Conservation (phyloP, 257 asterid species). For the Plantago ovata region DNA sequence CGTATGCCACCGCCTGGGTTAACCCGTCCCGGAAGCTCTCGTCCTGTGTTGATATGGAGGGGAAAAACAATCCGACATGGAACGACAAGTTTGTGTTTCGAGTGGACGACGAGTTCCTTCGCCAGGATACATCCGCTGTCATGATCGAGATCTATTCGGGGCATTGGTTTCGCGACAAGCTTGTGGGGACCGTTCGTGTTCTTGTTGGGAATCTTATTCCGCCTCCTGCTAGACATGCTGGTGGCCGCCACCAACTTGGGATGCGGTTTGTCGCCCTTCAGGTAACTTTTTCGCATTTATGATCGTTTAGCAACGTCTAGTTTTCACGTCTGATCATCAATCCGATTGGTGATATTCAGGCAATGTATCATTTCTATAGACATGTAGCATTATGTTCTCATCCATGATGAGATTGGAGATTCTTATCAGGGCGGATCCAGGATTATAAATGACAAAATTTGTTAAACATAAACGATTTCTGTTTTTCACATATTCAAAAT, state of each 20-base stretch:
- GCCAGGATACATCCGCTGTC: slow-evolving; percentile 68
- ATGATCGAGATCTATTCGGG: slow-evolving; percentile 58
- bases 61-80: slow-evolving; percentile 75
- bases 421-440: background rate
- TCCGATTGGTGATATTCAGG: too few species aligned
- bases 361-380: too few species aligned
- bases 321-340: too few species aligned
- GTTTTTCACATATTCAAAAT: background rate
- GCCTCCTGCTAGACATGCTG: slow-evolving; percentile 32
- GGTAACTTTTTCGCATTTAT: slow-evolving; percentile 28
- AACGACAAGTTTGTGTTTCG: slow-evolving; percentile 83
- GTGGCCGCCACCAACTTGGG: slow-evolving; percentile 19
- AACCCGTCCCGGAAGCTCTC: slow-evolving; percentile 59
- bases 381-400: too few species aligned
- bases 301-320: background rate
- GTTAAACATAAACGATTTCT: too few species aligned
- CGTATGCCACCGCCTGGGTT: slow-evolving; percentile 87
- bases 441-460: too few species aligned
- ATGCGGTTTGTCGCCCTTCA: slow-evolving; percentile 92
- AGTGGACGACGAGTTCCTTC: slow-evolving; percentile 82
- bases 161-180: slow-evolving; percentile 54
- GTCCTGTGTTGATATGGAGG: slow-evolving; percentile 55
- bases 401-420: background rate
- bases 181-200: slow-evolving; percentile 80
- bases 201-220: slow-evolving; percentile 83